Evolutionary conservation across 805 yeast genomes (phyloP), one percentile per base, ranked within the genome.

Genomic region (Wickerhamiella occidentalis): DNA sequence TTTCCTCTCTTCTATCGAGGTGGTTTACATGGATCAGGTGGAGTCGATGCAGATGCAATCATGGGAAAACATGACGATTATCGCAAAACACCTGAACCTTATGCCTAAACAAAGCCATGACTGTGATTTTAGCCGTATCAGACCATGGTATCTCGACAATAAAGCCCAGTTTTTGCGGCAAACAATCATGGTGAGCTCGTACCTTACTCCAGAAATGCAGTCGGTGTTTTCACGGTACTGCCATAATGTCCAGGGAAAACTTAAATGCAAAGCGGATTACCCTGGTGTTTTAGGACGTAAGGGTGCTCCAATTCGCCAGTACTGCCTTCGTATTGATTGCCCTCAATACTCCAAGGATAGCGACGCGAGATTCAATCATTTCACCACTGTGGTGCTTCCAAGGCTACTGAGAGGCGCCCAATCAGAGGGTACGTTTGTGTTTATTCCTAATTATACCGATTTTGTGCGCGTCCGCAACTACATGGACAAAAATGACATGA

Each of bases 91-190:
- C 61, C 56, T 87, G 50, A 87, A 88, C 64, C 69, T 73, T 50
- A 77, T 87, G 42, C 97, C 97, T 5, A 76, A 77, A 54, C 77
- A 81, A 46, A 79, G 83, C 55, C 87, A 79, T 54, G 82, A 79
- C 51, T 82, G 94, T 13, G 98, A 92, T 65, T 92, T 92, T 64
- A 78, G 92, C 51, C 75, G 98, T 56, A 80, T 92, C 35, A 75
- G 96, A 58, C 82, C 84, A 82, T 88, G 95, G 94, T 79, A 82
- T 33, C 80, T 92, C 55, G 88, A 92, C 59, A 94, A 85, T 54
- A 80, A 85, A 56, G 80, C 85, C 12, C 73, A 70, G 54, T 69
- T 70, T 47, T 71, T 90, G 49, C 76, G 96, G 23, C 98, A 92
- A 66, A 77, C 83, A 0, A 64, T 92, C 58, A 70, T 84, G 2